These are phyloP conservation scores for Salvia rosmarinus DNA, from an alignment of 257 asterid species.

Conservation along the genomic window DNA sequence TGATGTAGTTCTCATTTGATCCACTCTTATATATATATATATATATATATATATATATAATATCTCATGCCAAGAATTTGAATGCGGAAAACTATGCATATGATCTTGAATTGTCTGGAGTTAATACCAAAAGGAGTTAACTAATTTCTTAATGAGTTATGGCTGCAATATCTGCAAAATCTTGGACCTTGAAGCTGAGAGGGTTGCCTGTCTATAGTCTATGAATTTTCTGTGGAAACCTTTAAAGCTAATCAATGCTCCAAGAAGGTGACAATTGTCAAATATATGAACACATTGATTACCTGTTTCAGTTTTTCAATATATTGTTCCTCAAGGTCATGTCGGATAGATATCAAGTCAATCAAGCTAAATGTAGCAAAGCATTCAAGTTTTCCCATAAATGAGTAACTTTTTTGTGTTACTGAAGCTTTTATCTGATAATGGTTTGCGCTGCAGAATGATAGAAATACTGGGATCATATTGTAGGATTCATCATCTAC, in stretches of 20 bases:
- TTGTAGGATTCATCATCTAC: constrained; percentile 24
- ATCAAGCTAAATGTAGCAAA: constrained; percentile 19
- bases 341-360: constrained; percentile 12
- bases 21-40: too few species aligned
- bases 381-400: constrained; percentile 19
- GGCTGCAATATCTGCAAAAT: not conserved
- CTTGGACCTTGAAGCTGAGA: not conserved
- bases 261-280: not conserved
- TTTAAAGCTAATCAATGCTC: not conserved
- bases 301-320: not conserved
- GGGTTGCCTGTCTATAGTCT: not conserved
- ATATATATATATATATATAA: too few species aligned
- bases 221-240: not conserved
- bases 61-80: not conserved
- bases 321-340: not conserved
- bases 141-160: not conserved
- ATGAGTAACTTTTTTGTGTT: constrained; percentile 12
- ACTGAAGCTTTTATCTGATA: constrained; percentile 6
- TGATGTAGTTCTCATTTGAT: too few species aligned
- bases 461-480: constrained; percentile 15
- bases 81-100: constrained; percentile 12
- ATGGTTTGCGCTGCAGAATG: constrained; percentile 23
- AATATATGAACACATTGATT: not conserved
- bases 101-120: not conserved
- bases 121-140: not conserved